These are phyloP conservation scores for Chaetothyriales sp. DNA, from an alignment of 2,329 filamentous ascomycete species.

Conservation along the genomic window DNA sequence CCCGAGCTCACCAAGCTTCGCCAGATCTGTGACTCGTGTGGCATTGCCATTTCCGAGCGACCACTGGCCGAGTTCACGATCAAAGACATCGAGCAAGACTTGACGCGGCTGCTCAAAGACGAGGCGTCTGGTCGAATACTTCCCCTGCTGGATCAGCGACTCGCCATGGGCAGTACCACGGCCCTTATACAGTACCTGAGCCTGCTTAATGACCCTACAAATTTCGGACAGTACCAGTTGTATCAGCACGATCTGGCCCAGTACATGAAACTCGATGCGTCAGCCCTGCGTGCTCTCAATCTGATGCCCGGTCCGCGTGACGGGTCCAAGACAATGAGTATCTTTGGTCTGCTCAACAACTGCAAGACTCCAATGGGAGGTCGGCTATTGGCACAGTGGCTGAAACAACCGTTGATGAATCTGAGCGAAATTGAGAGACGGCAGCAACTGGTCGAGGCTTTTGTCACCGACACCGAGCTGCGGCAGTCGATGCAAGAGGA, in stretches of 20 bases:
- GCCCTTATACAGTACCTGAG: slow-evolving; percentile 89
- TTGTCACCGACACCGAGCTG: slow-evolving; percentile 81
- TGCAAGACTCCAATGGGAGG: slow-evolving; percentile 95
- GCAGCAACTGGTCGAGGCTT: slow-evolving; percentile 88
- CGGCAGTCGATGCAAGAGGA: slow-evolving; percentile 95
- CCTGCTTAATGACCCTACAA: slow-evolving; percentile 76
- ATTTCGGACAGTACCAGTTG: slow-evolving; percentile 92
- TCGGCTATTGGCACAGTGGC: slow-evolving; percentile 79
- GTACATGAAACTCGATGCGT: slow-evolving; percentile 96
- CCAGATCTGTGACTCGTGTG: slow-evolving; percentile 82
- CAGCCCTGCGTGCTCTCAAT: slow-evolving; percentile 84
- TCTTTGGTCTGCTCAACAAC: slow-evolving; percentile 87
- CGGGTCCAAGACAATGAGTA: slow-evolving; percentile 91
- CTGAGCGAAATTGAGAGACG: slow-evolving; percentile 75
- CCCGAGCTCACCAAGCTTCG: slow-evolving; percentile 74
- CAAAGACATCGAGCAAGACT: slow-evolving; percentile 89
- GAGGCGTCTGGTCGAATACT: slow-evolving; percentile 62
- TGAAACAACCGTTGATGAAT: slow-evolving; percentile 95
- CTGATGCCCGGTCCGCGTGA: slow-evolving; percentile 92
- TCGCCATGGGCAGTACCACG: slow-evolving; percentile 89
- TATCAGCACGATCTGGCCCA: slow-evolving; percentile 95
- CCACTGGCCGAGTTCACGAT: slow-evolving; percentile 62
- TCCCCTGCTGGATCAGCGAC: slow-evolving; percentile 80
- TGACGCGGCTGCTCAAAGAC: slow-evolving; percentile 73
- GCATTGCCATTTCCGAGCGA: slow-evolving; percentile 74